Base-by-base conservation (phyloP, 2,329 filamentous ascomycete genomes). In the Knoxdaviesia proteae region DNA sequence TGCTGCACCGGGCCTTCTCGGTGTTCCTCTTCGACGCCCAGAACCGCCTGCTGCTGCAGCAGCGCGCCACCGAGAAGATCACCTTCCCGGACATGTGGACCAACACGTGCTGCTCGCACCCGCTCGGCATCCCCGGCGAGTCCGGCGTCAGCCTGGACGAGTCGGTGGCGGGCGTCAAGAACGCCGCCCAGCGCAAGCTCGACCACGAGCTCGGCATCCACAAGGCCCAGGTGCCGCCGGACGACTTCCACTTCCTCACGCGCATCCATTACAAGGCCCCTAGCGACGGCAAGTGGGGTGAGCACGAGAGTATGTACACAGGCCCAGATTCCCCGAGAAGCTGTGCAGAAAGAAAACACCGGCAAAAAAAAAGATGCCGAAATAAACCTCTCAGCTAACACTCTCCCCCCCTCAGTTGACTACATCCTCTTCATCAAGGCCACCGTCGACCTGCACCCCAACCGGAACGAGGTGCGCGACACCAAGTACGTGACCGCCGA, bases 61-160 rank as follows among this genome's bases (percentile, higher is more conserved):
- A 96, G 67, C 82, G 90, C 51, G 90, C 90, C 32, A 67, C 77
- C 36, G 88, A 96, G 66, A 98, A 98, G 69, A 98, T 98, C 57
- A 98, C 90, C 6, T 98, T 98, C 64, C 88, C 90, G 40, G 84
- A 94, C 58, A 87, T 94, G 80, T 98, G 90, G 90, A 98, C 90
- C 49, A 98, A 98, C 64, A 98, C 90, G 33, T 98, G 90, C 71
- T 98, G 90, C 69, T 98, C 90, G 36, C 90, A 98, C 61, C 90
- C 90, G 5, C 71, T 98, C 47, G 83, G 84, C 44, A 81, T 94
- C 50, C 82, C 90, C 6, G 80, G 80, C 49, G 90, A 98, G 73
- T 93, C 84, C 31, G 90, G 90, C 48, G 72, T 77, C 33, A 80
- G 80, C 50, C 68, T 98, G 38, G 70, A 78, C 41, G 81, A 84